These are phyloP conservation scores for Ascochyta pisi DNA, from an alignment of 2,329 filamentous ascomycete genomes.

Conservation along the genomic window DNA sequence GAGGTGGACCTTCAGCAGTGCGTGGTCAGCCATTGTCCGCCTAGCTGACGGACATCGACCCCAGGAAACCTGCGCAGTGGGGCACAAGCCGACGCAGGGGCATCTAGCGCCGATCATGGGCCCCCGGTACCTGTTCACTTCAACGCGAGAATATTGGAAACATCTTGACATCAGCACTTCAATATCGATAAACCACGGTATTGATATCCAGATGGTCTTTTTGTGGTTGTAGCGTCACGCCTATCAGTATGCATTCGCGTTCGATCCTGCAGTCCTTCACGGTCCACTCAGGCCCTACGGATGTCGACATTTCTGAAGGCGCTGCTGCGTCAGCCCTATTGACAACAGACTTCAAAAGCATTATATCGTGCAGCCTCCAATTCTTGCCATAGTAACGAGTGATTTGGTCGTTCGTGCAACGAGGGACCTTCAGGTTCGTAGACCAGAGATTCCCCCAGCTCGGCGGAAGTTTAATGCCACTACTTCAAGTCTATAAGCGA, in stretches of 20 bases:
- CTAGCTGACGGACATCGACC: slow-evolving; percentile 6
- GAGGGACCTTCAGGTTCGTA: too few relatives aligned
- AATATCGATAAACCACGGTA: neutral
- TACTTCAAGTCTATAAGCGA: too few relatives aligned
- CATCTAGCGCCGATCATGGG: slow-evolving; percentile 10
- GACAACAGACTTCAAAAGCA: neutral
- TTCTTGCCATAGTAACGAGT: too few relatives aligned
- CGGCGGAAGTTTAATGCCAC: too few relatives aligned
- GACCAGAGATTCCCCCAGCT: too few relatives aligned
- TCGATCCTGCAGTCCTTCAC: neutral
- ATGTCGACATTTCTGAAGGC: neutral
- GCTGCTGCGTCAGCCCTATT: neutral
- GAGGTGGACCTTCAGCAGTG: neutral
- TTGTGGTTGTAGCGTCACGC: neutral
- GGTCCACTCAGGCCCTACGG: neutral
- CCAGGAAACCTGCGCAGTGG: slow-evolving; percentile 2
- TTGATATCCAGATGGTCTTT: neutral
- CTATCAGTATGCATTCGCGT: neutral
- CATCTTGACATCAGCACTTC: neutral
- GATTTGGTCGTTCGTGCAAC: too few relatives aligned
- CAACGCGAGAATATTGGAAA: neutral
- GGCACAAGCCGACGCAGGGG: slow-evolving; percentile 9
- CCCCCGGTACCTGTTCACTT: neutral
- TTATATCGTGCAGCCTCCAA: too few relatives aligned
- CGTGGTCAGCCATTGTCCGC: slow-evolving; percentile 8